Conservation (phyloP, 1,284 basidiomycete species). For the Puccinia horiana region DNA sequence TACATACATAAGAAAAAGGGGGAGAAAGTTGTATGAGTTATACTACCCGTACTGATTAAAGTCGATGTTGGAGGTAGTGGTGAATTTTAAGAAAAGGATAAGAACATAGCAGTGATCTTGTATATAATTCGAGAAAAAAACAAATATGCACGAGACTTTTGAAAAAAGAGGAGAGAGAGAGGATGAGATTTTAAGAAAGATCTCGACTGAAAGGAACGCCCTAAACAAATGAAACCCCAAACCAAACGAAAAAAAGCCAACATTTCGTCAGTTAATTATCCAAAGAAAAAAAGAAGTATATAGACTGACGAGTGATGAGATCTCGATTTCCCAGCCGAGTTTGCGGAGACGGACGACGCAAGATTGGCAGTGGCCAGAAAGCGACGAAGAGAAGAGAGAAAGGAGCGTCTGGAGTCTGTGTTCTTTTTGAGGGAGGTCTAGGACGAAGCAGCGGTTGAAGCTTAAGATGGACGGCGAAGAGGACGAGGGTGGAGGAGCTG, state of each 20-base stretch:
- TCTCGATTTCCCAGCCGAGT: constrained; percentile 6
- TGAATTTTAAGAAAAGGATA: too few species aligned
- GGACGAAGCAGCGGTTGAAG: neutral
- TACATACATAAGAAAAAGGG: too few species aligned
- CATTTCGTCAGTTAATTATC: neutral
- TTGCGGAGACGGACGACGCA: neutral
- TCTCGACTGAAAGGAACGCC: too few species aligned
- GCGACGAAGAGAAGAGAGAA: neutral
- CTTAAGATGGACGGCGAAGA: neutral
- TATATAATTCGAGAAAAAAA: too few species aligned
- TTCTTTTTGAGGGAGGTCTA: neutral
- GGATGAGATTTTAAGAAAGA: too few species aligned
- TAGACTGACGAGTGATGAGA: neutral
- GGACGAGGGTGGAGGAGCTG: neutral
- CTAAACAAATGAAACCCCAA: too few species aligned
- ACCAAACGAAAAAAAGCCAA: neutral
- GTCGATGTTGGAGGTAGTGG: too few species aligned
- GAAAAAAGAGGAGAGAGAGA: too few species aligned
- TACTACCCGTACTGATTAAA: too few species aligned
- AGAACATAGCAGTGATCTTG: too few species aligned
- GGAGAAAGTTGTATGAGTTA: too few species aligned
- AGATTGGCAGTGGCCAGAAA: neutral
- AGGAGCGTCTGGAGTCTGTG: neutral
- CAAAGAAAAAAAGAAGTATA: neutral
- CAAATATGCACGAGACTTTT: too few species aligned